Conservation (phyloP, 2,329 filamentous ascomycete genomes). For the Hypoxylon sp. region DNA sequence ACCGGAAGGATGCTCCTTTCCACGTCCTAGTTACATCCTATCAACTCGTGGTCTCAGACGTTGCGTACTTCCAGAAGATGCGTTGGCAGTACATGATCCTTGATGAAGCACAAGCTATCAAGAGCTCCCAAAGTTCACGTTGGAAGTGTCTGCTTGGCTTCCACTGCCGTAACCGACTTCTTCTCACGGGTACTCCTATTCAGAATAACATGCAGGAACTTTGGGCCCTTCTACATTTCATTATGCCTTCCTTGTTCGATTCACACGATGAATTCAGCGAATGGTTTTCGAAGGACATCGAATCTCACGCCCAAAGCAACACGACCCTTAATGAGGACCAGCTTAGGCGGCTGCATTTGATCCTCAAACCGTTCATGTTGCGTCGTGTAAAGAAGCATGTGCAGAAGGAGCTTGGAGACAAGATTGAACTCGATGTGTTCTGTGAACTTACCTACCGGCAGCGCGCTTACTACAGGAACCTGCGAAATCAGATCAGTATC, state of each 20-base stretch:
- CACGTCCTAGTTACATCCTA: constrained; percentile 98
- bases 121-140: constrained; percentile 94
- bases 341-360: constrained; percentile 97
- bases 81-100: constrained; percentile 99
- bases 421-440: constrained; percentile 96
- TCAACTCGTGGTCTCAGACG: constrained; percentile 95
- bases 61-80: constrained; percentile 98
- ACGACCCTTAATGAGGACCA: constrained; percentile 99
- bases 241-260: constrained; percentile 99
- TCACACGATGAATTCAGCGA: constrained; percentile 94
- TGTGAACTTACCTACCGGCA: constrained; percentile 97
- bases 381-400: constrained; percentile 99
- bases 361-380: constrained; percentile 99
- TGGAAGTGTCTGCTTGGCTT: constrained; percentile 97
- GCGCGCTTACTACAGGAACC: constrained; percentile 89
- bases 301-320: constrained; percentile 98
- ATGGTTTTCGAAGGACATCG: constrained; percentile 96
- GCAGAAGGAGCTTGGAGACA: constrained; percentile 98
- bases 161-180: constrained; percentile 92
- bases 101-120: constrained; percentile 98
- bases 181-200: constrained; percentile 96
- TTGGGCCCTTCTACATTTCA: constrained; percentile 98
- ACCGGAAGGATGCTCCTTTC: constrained; percentile 92
- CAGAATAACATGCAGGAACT: constrained; percentile 99
- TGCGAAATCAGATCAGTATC: constrained; percentile 97